Conservation (phyloP, 1,284 basidiomycete genomes). For the Ganoderma sinense region DNA sequence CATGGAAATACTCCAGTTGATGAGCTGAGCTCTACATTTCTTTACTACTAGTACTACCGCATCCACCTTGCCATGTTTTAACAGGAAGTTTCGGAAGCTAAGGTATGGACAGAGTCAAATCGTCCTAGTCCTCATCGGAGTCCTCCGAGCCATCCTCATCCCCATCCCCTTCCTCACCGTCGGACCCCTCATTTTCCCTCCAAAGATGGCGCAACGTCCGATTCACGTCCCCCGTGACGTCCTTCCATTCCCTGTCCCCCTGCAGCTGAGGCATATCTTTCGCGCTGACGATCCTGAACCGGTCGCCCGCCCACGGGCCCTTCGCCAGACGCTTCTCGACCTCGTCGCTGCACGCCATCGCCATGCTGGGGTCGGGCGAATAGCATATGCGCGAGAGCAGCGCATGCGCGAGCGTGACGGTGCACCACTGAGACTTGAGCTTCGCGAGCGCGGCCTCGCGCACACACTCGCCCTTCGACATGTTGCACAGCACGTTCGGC, state of each 20-base stretch:
- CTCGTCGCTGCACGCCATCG: neutral
- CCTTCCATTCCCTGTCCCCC: slow-evolving; percentile 21
- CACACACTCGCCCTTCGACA: slow-evolving; percentile 12
- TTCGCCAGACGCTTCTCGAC: neutral
- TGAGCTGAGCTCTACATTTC: no score
- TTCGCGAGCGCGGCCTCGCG: slow-evolving; percentile 2
- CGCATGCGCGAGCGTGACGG: neutral
- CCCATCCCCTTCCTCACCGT: neutral
- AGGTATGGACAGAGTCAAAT: no score
- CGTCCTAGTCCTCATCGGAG: no score
- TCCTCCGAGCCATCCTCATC: neutral
- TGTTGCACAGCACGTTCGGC: no score
- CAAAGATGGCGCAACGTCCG: slow-evolving; percentile 9
- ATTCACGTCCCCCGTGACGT: slow-evolving; percentile 21
- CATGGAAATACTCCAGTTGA: no score
- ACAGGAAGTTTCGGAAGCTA: no score
- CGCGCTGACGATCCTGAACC: slow-evolving; percentile 7
- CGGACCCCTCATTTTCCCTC: neutral
- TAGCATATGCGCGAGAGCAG: neutral
- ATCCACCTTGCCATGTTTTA: no score
- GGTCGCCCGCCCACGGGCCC: slow-evolving; percentile 12
- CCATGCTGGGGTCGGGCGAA: neutral
- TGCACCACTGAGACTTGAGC: neutral
- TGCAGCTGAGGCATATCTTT: neutral
- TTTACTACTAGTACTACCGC: no score